Base-by-base conservation (phyloP, 2,329 filamentous ascomycete genomes). In the Aspergillus sp. region DNA sequence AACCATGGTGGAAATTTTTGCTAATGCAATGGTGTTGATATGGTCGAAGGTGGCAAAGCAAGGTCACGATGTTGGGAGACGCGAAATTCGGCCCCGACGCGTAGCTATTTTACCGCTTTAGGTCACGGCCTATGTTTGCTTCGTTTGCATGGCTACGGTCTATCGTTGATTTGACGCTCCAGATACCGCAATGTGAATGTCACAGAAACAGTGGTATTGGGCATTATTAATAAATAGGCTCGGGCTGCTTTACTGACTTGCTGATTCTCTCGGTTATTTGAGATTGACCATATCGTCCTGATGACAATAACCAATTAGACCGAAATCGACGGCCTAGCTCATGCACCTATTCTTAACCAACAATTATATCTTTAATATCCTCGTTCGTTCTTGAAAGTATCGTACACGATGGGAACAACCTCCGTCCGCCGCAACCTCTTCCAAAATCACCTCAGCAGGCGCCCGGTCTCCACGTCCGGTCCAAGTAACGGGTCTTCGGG, bases 361-460 rank as follows among this genome's bases (percentile, higher is more conserved):
- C 13, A 41, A 22, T 18, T 32, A 45, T 53, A 48, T 30, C 13
- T 30, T 48, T 49, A 42, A 24, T 2, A 11, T 15, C 34, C n/a
- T 18, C 26, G 15, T 13, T 48, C 24, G 4, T 17, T 38, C 26
- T 36, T 38, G 26, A 24, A 30, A 11, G 38, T 22, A 38, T 17
- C 34, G n/a, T 32, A 42, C 48, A 61, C 47, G 13, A 73, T 71
- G 66, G 64, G 65, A 24, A 62, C 66, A n/a, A 66, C 66, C 15
- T 75, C 74, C 18, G 72, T 78, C 47, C 75, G 77, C 53, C 74
- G 76, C 43, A 79, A 76, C 55, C 70, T 79, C 24, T 79, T 79
- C 63, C 74, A 76, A 17, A 71, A 74, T 51, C 75, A 77, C 55
- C 71, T 78, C 42, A 76, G 73, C 61, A 71, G 75, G 51, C 75